Evolutionary conservation across 352 stramenopile species (phyloP), one percentile per base, ranked within the genome.

Genomic region (Aphanomyces cochlioides): DNA sequence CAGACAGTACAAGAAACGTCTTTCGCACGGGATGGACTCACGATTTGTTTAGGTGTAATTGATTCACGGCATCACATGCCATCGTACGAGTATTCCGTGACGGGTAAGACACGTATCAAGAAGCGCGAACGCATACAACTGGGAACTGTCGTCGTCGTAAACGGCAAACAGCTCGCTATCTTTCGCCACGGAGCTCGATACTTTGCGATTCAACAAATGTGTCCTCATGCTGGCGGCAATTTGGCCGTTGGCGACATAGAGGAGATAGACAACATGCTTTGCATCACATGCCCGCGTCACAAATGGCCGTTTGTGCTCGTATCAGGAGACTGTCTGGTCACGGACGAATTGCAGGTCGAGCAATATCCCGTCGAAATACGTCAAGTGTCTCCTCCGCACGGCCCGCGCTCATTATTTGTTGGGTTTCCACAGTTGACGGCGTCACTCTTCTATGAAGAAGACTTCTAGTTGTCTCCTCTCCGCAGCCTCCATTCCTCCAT

Each of bases 161-260:
- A 95, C 47, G 87, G 85, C 43, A 80, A 81, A 50, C 72, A 75
- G 3, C 76, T 95, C 64, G 87, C 83, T n/a, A 87, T 95, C 73
- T 93, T 93, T 74, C 90, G 90, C 76, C 83, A 92, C 56, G 70
- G 81, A 28, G 78, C 76, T 0, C 64, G 34, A 19, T 80, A 93
- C 28, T 92, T 88, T 64, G 85, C 85, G 37, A 87, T 95, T 61
- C 79, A 92, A 69, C 79, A 95, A 48, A 74, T 78, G 5, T 95
- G 87, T 63, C 87, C 87, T 10, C 87, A 95, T 57, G 84, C 92
- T 66, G 85, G 82, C 15, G 87, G 83, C 17, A 80, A 85, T n/a
- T 75, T 95, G 7, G 82, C 93, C 58, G 64, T 93, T n/a, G 87
- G 87, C 7, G 87, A 95, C 68, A 95, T 95, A 36, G 87, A 95